Conservation (phyloP, 352 stramenopile genomes). For the Saprolegnia diclina region DNA sequence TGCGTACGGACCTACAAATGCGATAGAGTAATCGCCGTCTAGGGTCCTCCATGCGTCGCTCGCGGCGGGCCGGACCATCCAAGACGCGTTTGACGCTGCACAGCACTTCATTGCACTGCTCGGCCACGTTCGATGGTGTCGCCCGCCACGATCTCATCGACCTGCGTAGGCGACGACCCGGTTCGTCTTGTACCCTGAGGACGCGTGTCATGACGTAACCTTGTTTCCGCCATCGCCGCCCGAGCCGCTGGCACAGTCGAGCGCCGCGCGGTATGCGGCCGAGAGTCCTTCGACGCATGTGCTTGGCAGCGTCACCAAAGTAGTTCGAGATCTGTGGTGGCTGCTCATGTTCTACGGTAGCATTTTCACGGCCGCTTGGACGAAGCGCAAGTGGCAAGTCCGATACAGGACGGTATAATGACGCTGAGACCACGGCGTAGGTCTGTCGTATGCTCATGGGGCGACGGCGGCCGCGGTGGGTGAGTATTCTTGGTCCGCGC, state of each 20-base stretch:
- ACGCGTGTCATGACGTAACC: background rate
- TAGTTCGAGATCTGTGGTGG: background rate
- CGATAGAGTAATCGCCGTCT: background rate
- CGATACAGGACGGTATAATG: background rate
- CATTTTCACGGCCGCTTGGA: conserved; percentile 13
- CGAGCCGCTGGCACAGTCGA: background rate
- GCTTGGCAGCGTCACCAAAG: conserved; percentile 2
- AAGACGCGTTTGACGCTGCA: background rate
- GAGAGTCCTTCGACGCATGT: background rate
- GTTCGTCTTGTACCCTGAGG: background rate
- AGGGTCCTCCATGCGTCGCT: conserved; percentile 13
- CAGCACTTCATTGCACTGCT: background rate
- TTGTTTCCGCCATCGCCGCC: background rate
- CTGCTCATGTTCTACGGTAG: background rate
- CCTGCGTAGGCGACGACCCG: background rate
- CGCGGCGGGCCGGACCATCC: background rate
- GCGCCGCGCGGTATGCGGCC: background rate
- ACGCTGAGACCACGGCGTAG: background rate
- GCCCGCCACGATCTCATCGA: background rate
- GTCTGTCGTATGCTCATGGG: conserved; percentile 18
- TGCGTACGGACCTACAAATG: background rate
- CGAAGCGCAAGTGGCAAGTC: conserved; percentile 9
- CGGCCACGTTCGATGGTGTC: background rate
- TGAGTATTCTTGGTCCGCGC: conserved; percentile 12
- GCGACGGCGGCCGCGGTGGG: background rate